Evolutionary conservation across 495 filamentous ascomycete genomes (phyloP), one percentile per base, ranked within the genome.

Genomic region (Geoglossum glabrum): DNA sequence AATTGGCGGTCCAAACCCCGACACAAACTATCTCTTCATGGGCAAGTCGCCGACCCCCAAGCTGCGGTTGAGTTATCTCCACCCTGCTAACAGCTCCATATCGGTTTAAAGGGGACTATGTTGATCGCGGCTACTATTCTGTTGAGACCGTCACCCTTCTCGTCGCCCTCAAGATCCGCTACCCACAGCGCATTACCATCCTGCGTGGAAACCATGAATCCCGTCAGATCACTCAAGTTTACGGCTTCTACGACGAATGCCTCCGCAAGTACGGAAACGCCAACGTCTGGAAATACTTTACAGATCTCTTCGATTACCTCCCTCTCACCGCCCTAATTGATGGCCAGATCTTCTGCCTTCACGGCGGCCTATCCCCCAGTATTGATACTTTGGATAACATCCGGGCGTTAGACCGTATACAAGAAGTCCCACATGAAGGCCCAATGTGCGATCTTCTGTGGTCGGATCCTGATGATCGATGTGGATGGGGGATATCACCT

Each of bases 201-300:
- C 82, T 96, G 56, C 87, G 90, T 66, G 90, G 90, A 61, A 96
- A 96, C 73, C 90, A 96, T 76, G 90, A 96, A 69, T 95, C 89
- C 59, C 84, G 90, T 60, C 90, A 96, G 72, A 96, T 96, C 70
- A 96, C 90, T 50, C 88, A 94, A 71, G 90, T 96, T 47, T 96
- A 96, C 67, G 90, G 90, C 54, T 96, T 96, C 74, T 96, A 96
- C 73, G 90, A 96, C 69, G 90, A 96, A 68, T 96, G 90, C 68
- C 78, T 96, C 55, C 84, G 90, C 65, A 96, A 96, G 76, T 96
- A 96, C 66, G 90, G 90, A 71, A 96, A 95, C 68, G 92, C 92
- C 61, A 97, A 96, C 67, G 92, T 98, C 62, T 98, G 92, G 92
- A 96, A 95, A 78, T 96, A 86, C 74, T 98, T 97, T 71, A 97